Percentiles rank a stretch among this genome's conserved stretches.
These are phyloP conservation scores for Plantago elongata DNA, from an alignment of 257 asterid species.

Conservation along the genomic window DNA sequence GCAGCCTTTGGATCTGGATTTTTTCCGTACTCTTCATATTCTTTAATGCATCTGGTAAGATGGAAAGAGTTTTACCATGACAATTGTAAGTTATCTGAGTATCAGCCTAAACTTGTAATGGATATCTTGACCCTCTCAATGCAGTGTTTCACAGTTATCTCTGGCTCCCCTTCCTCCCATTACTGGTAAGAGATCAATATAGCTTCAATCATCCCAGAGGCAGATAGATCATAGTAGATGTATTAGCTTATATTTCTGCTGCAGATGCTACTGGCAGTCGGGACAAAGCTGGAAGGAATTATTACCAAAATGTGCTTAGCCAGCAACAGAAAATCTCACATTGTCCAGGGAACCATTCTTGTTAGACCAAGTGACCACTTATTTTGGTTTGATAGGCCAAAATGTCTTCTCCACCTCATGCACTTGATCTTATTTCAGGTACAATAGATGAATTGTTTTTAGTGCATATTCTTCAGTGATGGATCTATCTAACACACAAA, in stretches of 20 bases:
- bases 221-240: background rate
- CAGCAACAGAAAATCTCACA: slow-evolving; percentile 42
- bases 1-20: slow-evolving; percentile 70
- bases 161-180: slow-evolving; percentile 77
- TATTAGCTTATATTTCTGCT: background rate
- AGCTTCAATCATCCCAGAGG: background rate
- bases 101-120: background rate
- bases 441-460: slow-evolving; percentile 6
- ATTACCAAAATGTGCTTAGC: slow-evolving; percentile 74
- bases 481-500: background rate
- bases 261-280: slow-evolving; percentile 57
- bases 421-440: slow-evolving; percentile 77
- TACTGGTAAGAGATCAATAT: slow-evolving; percentile 39
- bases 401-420: slow-evolving; percentile 67
- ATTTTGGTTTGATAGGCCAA: slow-evolving; percentile 64
- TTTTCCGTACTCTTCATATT: slow-evolving; percentile 76
- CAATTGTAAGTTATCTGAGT: no score
- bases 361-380: slow-evolving; percentile 67
- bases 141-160: slow-evolving; percentile 59
- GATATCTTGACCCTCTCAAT: slow-evolving; percentile 10
- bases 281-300: slow-evolving; percentile 69
- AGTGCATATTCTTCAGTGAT: background rate
- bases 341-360: slow-evolving; percentile 47
- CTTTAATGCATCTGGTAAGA: slow-evolving; percentile 62
- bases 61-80: slow-evolving; percentile 5